phyloP scores from a whole-genome alignment of 2,329 filamentous ascomycete genomes.

The Cercospora sp. region DNA sequence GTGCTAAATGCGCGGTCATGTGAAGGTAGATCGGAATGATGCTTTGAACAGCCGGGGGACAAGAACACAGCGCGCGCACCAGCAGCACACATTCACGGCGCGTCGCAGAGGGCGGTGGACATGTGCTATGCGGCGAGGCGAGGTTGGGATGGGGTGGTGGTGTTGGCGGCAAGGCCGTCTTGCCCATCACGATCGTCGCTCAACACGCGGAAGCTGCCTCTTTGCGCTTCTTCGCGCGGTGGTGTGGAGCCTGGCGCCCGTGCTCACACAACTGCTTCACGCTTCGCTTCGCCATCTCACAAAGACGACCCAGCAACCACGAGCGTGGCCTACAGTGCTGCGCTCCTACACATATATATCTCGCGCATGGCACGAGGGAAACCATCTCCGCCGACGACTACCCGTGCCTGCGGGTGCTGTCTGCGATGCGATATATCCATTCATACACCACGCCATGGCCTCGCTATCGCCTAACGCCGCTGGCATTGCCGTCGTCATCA shows the following conservation, averaged over 20 bases:
- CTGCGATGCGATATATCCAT: not conserved
- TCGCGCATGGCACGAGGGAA: not conserved
- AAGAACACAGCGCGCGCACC: not conserved
- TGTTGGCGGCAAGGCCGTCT: constrained; percentile 15
- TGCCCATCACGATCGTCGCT: not conserved
- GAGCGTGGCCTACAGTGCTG: not conserved
- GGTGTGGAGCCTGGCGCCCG: not conserved
- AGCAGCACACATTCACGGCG: not conserved
- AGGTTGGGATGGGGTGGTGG: constrained; percentile 34
- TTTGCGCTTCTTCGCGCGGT: not conserved
- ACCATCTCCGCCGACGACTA: not conserved
- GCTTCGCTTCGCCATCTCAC: not conserved
- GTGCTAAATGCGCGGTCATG: constrained; percentile 3
- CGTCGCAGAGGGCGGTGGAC: not conserved
- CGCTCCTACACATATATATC: not conserved
- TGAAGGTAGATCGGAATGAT: constrained; percentile 5
- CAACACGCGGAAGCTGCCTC: not conserved
- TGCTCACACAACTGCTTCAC: not conserved
- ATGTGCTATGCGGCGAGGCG: not conserved
- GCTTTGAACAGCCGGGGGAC: not conserved
- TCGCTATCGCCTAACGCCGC: not conserved
- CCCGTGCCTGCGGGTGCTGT: not conserved
- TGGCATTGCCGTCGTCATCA: not conserved
- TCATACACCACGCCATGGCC: not conserved
- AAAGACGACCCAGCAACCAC: not conserved